These are phyloP conservation scores for Kazachstania bromeliacearum DNA, from an alignment of 805 yeast genomes.

Conservation along the genomic window DNA sequence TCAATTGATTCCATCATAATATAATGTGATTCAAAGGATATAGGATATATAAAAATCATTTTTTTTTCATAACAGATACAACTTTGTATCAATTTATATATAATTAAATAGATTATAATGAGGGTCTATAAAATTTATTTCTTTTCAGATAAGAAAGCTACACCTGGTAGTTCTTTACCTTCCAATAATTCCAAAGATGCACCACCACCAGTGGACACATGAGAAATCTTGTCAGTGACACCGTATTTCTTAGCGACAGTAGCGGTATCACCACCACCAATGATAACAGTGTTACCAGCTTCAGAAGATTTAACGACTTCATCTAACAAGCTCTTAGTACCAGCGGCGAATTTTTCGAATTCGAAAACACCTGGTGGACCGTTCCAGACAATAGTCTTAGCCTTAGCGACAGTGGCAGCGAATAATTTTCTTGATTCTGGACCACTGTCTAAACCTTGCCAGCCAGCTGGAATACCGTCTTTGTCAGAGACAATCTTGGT, in stretches of 20 bases:
- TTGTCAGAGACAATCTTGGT: constrained; percentile 76
- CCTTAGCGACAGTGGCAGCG: constrained; percentile 73
- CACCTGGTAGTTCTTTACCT: constrained; percentile 99
- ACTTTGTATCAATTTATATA: no score
- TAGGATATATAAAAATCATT: no score
- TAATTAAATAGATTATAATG: no score
- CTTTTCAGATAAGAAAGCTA: constrained; percentile 80
- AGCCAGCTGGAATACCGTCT: constrained; percentile 88
- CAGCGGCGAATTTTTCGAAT: constrained; percentile 82
- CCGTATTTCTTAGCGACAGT: constrained; percentile 98
- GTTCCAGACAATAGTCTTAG: constrained; percentile 99
- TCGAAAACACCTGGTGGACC: constrained; percentile 99
- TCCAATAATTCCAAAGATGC: constrained; percentile 97
- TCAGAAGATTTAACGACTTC: constrained; percentile 81
- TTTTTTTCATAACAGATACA: no score
- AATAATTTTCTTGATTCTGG: constrained; percentile 78
- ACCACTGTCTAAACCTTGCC: constrained; percentile 97
- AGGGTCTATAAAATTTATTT: no score
- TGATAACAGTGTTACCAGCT: constrained; percentile 88
- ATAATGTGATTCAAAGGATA: no score
- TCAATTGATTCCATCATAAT: no score
- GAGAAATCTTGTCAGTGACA: constrained; percentile 91
- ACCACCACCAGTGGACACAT: constrained; percentile 99
- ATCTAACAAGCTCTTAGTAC: constrained; percentile 85
- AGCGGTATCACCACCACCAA: constrained; percentile 99